Evolutionary conservation across 1,284 basidiomycete species (phyloP).

Genomic region (Entoloma clypeatum): DNA sequence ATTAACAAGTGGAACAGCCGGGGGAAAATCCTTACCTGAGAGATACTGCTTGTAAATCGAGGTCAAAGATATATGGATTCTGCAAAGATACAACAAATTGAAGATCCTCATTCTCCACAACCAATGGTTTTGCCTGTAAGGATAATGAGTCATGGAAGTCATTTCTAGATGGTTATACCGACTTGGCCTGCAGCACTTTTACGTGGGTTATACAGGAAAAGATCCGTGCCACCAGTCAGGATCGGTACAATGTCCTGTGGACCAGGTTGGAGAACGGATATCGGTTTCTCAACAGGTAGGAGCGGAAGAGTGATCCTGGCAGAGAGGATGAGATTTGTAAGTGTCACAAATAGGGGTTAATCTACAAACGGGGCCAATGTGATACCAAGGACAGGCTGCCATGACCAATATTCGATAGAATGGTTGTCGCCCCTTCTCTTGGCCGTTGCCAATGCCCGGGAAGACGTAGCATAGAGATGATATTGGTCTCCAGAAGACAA

Average conservation of each 20-base stretch:
- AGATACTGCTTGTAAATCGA: slow-evolving; percentile 79
- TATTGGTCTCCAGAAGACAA: slow-evolving; percentile 72
- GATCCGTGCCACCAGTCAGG: slow-evolving; percentile 59
- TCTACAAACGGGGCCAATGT: slow-evolving; percentile 66
- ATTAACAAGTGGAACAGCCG: slow-evolving; percentile 4
- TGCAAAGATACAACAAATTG: slow-evolving; percentile 83
- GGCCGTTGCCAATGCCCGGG: slow-evolving; percentile 66
- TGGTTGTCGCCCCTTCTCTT: slow-evolving; percentile 71
- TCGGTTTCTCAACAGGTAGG: slow-evolving; percentile 69
- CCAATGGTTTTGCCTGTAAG: slow-evolving; percentile 51
- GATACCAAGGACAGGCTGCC: slow-evolving; percentile 75
- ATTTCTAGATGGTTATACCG: slow-evolving; percentile 16
- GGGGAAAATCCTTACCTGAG: slow-evolving; percentile 57
- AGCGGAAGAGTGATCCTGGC: slow-evolving; percentile 68
- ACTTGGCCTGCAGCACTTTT: slow-evolving; percentile 60
- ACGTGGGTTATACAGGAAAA: slow-evolving; percentile 88
- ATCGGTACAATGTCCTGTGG: slow-evolving; percentile 41
- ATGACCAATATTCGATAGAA: slow-evolving; percentile 80
- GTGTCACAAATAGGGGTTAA: slow-evolving; percentile 3
- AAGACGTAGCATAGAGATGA: slow-evolving; percentile 70
- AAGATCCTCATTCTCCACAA: slow-evolving; percentile 81
- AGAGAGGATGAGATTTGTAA: slow-evolving; percentile 11
- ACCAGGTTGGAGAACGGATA: slow-evolving; percentile 47
- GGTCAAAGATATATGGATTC: slow-evolving; percentile 89
- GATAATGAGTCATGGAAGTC: background rate